A percentile compares a stretch with the other conserved stretches of the same genome.
These are phyloP conservation scores for Leptodontidium sp. DNA, from an alignment of 2,329 filamentous ascomycete genomes.

Conservation along the genomic window DNA sequence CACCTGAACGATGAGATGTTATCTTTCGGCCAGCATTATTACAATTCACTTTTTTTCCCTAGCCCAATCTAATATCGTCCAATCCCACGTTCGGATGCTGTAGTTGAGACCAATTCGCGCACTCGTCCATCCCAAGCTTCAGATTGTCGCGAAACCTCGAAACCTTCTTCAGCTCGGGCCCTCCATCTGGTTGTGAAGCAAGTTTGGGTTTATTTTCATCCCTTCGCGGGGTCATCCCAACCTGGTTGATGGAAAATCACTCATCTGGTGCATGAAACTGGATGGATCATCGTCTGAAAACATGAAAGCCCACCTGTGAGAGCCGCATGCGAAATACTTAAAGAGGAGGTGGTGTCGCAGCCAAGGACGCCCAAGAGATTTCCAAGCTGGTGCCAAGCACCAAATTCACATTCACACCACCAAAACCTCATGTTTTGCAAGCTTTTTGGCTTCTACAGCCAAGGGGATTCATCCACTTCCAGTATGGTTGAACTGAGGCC, in stretches of 20 bases:
- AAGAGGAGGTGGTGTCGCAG: conserved; percentile 13
- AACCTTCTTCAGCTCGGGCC: conserved; percentile 2
- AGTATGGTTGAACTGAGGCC: conserved; percentile 13
- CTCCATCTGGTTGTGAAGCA: no score
- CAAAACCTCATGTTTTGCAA: background rate
- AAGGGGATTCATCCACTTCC: background rate
- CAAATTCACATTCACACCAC: background rate
- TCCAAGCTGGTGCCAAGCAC: conserved; percentile 3
- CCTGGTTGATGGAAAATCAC: background rate
- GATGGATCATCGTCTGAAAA: background rate
- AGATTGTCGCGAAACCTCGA: conserved; percentile 1
- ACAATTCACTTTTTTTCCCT: no score
- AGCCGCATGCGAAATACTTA: conserved; percentile 8
- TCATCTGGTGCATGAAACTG: conserved; percentile 5
- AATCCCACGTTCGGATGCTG: background rate
- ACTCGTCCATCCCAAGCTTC: conserved; percentile 1
- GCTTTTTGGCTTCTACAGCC: conserved; percentile 1
- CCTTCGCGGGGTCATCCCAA: conserved; percentile 2
- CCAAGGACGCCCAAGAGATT: conserved; percentile 16
- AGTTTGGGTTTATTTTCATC: background rate
- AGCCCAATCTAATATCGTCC: background rate
- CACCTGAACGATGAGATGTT: background rate
- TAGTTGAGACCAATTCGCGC: background rate
- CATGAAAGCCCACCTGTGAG: background rate
- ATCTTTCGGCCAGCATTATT: background rate